Base-by-base conservation (phyloP, 2,329 filamentous ascomycete species). In the Mycogone perniciosa region DNA sequence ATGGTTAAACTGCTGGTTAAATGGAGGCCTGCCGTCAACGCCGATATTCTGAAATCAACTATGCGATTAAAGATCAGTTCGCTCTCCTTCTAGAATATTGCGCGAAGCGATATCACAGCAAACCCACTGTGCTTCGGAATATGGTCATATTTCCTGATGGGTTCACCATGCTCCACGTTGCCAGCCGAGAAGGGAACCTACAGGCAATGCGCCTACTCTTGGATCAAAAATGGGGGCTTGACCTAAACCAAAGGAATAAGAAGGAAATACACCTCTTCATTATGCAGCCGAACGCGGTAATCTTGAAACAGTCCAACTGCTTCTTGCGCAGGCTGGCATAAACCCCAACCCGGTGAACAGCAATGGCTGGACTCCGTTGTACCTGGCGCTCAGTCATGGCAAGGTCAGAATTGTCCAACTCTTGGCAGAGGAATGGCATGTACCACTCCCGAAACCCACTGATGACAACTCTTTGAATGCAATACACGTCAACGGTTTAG, bases 301-400 rank as follows among this genome's bases (percentile, higher is more conserved):
- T 0, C 9, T 11, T n/a, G 13, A 40, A 7, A 8, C 6, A 11
- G 4, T 30, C 4, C 2, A n/a, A 2, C 8, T 45, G 6, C 48
- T 50, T 35, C 41, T 43, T n/a, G 27, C 27, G 20, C 41, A 43
- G n/a, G 9, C 41, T 2, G 26, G 41, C 2, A 29, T 43, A 9
- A n/a, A 43, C 5, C 20, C 31, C 1, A 40, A n/a, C 0, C 0
- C 4, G 6, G 1, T 35, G 0, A 40, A 50, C 1, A 5, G 6
- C 0, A 13, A 35, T 10, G 39, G 31, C 4, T 1, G 7, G 2
- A 30, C 7, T 9, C 11, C 38, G 4, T 20, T 48, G 10, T 13
- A 35, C 8, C 2, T 20, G 4, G 30, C 46, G 2, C 11, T 48
- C 0, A 3, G 35, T 4, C 1, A 7, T 10, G 0, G 2, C 30